These are phyloP conservation scores for Tillandsia leiboldiana DNA, from an alignment of 176 grass and related monocot species.

Conservation along the genomic window DNA sequence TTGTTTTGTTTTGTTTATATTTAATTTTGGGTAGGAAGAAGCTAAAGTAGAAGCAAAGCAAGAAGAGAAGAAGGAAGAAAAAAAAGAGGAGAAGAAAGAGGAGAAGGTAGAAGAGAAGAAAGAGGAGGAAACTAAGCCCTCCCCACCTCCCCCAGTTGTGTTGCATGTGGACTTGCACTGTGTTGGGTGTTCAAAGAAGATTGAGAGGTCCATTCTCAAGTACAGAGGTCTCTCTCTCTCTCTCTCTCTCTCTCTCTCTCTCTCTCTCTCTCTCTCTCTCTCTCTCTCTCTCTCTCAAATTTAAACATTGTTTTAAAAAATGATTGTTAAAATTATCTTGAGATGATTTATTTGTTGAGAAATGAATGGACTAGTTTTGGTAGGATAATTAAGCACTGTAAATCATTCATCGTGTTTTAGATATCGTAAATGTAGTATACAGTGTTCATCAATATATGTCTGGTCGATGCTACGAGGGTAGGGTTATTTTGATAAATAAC, in stretches of 20 bases:
- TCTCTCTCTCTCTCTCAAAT: neutral
- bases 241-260: neutral
- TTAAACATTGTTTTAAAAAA: neutral
- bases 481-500: neutral
- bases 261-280: neutral
- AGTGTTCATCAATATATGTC: neutral
- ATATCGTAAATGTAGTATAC: neutral
- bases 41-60: slow-evolving; percentile 20
- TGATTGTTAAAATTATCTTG: neutral
- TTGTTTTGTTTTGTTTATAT: neutral
- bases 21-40: slow-evolving; percentile 13
- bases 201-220: slow-evolving; percentile 44
- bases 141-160: slow-evolving; percentile 34
- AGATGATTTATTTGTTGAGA: neutral
- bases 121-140: slow-evolving; percentile 18
- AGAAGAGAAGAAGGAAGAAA: slow-evolving; percentile 19
- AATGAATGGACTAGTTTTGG: neutral
- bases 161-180: slow-evolving; percentile 64
- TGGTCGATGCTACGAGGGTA: neutral
- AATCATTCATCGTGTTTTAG: no score
- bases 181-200: slow-evolving; percentile 68
- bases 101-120: slow-evolving; percentile 7
- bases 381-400: no score
- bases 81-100: slow-evolving; percentile 24
- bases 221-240: slow-evolving; percentile 42